These are phyloP conservation scores for Yamadazyma insecticola DNA, from an alignment of 805 yeast species.

Conservation along the genomic window DNA sequence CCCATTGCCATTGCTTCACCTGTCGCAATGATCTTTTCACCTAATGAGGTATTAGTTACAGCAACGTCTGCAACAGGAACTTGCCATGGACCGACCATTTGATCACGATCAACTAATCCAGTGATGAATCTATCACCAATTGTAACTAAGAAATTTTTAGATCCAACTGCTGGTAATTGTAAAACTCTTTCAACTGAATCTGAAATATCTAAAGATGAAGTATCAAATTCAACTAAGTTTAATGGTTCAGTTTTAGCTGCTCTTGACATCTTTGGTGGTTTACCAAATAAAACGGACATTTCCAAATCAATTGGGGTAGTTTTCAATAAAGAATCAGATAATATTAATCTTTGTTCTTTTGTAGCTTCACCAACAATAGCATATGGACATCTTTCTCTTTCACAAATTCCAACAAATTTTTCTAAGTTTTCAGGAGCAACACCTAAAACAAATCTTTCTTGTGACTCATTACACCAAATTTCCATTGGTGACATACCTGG, in stretches of 20 bases:
- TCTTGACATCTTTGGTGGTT: constrained; percentile 93
- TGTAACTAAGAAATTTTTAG: constrained; percentile 91
- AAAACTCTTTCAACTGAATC: constrained; percentile 81
- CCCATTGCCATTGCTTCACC: constrained; percentile 99
- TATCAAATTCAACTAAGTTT: constrained; percentile 37
- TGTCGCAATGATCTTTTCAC: constrained; percentile 61
- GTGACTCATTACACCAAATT: constrained; percentile 99
- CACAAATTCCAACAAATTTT: constrained; percentile 72
- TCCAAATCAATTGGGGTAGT: constrained; percentile 91
- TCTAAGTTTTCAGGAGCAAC: constrained; percentile 76
- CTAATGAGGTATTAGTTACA: constrained; percentile 87
- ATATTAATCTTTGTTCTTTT: constrained; percentile 72
- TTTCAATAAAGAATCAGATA: constrained; percentile 74
- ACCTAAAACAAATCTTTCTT: constrained; percentile 95
- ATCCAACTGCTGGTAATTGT: constrained; percentile 89
- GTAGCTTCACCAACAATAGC: constrained; percentile 97
- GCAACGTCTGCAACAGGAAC: constrained; percentile 98
- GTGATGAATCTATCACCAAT: constrained; percentile 98
- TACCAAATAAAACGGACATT: constrained; percentile 92
- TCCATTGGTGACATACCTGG: constrained; percentile 99
- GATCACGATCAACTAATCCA: constrained; percentile 95
- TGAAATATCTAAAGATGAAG: constrained; percentile 32
- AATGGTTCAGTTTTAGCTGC: constrained; percentile 60
- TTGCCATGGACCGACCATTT: constrained; percentile 99
- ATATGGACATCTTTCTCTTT: constrained; percentile 92